Conservation (phyloP, 305 asterid genomes). For the Fraxinus platypoda region DNA sequence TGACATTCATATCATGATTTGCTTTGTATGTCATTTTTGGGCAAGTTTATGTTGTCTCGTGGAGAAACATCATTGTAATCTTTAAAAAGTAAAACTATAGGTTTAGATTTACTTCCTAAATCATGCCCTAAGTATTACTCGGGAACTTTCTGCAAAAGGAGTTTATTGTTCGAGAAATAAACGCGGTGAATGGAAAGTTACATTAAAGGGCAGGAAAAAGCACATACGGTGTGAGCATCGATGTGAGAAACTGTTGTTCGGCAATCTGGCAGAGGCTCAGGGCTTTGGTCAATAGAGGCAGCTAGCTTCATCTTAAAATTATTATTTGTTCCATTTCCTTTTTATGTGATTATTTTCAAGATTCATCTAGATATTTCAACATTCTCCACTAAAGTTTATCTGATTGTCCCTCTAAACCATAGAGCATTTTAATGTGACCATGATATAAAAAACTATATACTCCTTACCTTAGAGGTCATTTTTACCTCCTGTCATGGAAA, state of each 20-base stretch:
- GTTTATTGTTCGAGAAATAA: not conserved
- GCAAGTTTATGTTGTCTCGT: not conserved
- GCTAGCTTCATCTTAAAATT: not conserved
- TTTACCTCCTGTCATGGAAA: not conserved
- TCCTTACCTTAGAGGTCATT: not conserved
- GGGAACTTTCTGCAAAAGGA: not conserved
- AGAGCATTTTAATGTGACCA: not conserved
- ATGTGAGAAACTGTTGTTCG: not conserved
- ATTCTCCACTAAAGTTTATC: not conserved
- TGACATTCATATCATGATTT: not conserved
- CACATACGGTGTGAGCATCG: not conserved
- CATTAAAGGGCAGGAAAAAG: not conserved
- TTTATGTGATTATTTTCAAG: not conserved
- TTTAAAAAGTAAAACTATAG: not conserved
- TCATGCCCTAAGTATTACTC: not conserved
- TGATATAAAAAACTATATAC: not conserved
- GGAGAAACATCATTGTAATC: not conserved
- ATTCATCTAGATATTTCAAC: not conserved
- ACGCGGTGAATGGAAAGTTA: not conserved
- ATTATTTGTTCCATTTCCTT: not conserved
- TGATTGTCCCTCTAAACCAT: not conserved
- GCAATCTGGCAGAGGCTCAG: not conserved
- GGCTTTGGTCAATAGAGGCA: not conserved
- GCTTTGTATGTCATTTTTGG: not conserved
- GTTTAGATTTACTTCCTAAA: not conserved